These are phyloP conservation scores for Cetradonia linearis DNA, from an alignment of 495 filamentous ascomycete species.

Conservation along the genomic window DNA sequence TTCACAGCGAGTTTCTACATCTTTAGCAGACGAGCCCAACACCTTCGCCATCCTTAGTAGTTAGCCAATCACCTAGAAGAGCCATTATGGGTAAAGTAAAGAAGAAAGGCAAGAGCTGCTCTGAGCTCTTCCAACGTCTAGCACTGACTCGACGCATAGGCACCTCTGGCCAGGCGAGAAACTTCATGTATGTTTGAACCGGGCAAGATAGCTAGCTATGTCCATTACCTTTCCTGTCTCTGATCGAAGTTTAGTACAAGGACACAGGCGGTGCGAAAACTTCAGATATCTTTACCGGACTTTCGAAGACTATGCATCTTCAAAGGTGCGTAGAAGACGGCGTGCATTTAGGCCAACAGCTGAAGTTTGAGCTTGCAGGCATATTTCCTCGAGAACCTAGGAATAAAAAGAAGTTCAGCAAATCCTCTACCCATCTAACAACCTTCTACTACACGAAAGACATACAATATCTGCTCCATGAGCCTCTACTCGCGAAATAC, in stretches of 20 bases:
- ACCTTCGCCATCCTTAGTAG: neutral
- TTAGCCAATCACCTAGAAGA: neutral
- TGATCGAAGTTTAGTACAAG: constrained; percentile 27
- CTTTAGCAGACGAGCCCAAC: neutral
- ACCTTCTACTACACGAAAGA: constrained; percentile 99
- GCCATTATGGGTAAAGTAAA: constrained; percentile 69
- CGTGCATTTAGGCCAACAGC: neutral
- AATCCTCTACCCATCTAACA: constrained; percentile 75
- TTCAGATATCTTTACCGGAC: constrained; percentile 92
- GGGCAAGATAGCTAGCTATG: no score
- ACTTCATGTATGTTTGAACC: constrained; percentile 62
- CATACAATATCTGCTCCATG: constrained; percentile 94
- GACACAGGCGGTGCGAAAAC: constrained; percentile 91
- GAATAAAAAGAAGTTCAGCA: constrained; percentile 92
- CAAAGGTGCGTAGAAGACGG: constrained; percentile 52
- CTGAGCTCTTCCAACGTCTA: neutral
- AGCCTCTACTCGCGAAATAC: constrained; percentile 91
- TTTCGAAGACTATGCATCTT: constrained; percentile 98
- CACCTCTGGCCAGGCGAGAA: constrained; percentile 86
- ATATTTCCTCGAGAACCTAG: constrained; percentile 96
- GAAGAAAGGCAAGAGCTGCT: constrained; percentile 40
- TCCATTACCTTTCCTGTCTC: neutral
- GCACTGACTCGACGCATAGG: constrained; percentile 36
- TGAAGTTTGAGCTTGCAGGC: constrained; percentile 34
- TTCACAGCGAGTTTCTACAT: neutral